These are phyloP conservation scores for Debaryomyces maramus DNA, from an alignment of 805 yeast species.

Conservation along the genomic window DNA sequence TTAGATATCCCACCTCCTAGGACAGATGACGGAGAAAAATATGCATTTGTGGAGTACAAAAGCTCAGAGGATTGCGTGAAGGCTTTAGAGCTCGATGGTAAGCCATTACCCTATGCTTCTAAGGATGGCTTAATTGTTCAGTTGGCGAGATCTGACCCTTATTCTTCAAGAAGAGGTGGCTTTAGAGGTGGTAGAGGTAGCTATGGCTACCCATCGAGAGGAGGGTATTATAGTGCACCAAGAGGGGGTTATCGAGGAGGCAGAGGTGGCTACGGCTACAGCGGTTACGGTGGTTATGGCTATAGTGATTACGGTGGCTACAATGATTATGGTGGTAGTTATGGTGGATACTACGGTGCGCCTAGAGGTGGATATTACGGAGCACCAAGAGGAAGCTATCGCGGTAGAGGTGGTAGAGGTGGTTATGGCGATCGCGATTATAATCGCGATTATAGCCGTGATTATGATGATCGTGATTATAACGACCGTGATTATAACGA, in stretches of 20 bases:
- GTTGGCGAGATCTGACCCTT: constrained; percentile 58
- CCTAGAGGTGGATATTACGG: constrained; percentile 13
- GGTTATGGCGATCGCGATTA: constrained; percentile 13
- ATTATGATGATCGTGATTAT: constrained; percentile 17
- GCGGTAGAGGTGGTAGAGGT: constrained; percentile 11
- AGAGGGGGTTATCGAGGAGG: constrained; percentile 5
- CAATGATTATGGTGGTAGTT: constrained; percentile 6
- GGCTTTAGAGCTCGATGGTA: constrained; percentile 49
- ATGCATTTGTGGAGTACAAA: constrained; percentile 63
- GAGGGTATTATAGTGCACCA: constrained; percentile 11
- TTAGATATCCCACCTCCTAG: constrained; percentile 65
- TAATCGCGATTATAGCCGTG: constrained; percentile 15
- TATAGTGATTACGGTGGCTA: constrained; percentile 6
- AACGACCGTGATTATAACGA: background rate
- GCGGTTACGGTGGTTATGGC: constrained; percentile 6
- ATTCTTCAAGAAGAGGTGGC: constrained; percentile 35
- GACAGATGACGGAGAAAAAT: constrained; percentile 57
- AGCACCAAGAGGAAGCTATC: constrained; percentile 10
- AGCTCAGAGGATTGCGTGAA: constrained; percentile 52
- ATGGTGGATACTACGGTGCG: constrained; percentile 8
- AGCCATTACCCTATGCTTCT: constrained; percentile 51
- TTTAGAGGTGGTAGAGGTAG: constrained; percentile 33
- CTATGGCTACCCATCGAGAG: constrained; percentile 20
- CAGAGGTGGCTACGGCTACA: constrained; percentile 14
- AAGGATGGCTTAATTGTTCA: constrained; percentile 51